Conservation (phyloP, 257 asterid genomes). For the Parsonsia alboflavescens region DNA sequence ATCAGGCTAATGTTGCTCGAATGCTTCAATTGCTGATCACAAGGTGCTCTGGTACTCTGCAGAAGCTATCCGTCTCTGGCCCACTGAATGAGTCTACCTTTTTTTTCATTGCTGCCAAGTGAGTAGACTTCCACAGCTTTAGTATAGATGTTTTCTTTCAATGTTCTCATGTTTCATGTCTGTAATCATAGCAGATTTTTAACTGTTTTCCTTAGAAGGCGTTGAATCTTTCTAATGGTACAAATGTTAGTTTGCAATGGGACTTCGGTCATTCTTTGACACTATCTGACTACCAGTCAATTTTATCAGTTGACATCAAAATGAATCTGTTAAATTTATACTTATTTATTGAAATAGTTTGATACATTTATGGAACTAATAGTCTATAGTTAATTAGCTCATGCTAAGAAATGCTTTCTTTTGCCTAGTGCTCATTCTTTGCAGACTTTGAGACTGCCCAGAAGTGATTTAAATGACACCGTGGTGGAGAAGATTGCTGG, state of each 20-base stretch:
- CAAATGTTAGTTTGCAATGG: not conserved
- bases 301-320: not conserved
- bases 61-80: conserved; percentile 29
- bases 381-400: too few species aligned
- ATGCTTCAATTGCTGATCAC: conserved; percentile 32
- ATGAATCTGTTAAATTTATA: not conserved
- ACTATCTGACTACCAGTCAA: not conserved
- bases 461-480: conserved; percentile 26
- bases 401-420: conserved; percentile 14
- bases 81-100: conserved; percentile 25
- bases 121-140: conserved; percentile 10
- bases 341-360: not conserved
- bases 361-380: not conserved
- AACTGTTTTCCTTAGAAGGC: not conserved
- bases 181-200: not conserved
- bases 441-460: conserved; percentile 32
- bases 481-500: conserved; percentile 24
- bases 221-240: not conserved
- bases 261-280: not conserved
- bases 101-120: conserved; percentile 31
- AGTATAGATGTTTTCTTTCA: not conserved
- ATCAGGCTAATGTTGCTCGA: conserved; percentile 18
- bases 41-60: conserved; percentile 27
- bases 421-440: conserved; percentile 29
- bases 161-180: not conserved